Percentiles rank a stretch among this genome's conserved stretches.
These are phyloP conservation scores for Yamadazyma taylorii DNA, from an alignment of 1,139 yeast species.

Conservation along the genomic window DNA sequence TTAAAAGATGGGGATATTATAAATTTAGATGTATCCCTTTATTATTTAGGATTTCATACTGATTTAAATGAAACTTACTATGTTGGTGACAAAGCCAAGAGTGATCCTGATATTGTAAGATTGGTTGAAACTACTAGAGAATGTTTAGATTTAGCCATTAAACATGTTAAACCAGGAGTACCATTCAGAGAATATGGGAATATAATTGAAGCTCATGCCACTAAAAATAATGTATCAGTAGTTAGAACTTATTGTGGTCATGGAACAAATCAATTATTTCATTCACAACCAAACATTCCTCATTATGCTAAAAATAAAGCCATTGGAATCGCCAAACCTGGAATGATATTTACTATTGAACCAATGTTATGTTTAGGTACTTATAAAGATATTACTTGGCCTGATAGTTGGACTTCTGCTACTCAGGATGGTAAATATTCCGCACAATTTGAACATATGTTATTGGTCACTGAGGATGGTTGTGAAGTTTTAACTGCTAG, in stretches of 20 bases:
- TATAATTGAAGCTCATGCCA: conserved; percentile 85
- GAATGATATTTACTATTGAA: conserved; percentile 96
- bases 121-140: conserved; percentile 95
- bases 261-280: conserved; percentile 87
- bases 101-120: conserved; percentile 73
- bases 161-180: conserved; percentile 85
- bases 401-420: conserved; percentile 95
- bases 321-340: conserved; percentile 90
- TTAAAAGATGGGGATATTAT: conserved; percentile 93
- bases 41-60: conserved; percentile 85
- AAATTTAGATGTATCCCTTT: conserved; percentile 85
- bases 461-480: conserved; percentile 91
- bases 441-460: conserved; percentile 95
- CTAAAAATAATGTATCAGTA: conserved; percentile 75
- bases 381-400: conserved; percentile 85
- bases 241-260: conserved; percentile 94
- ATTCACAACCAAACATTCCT: conserved; percentile 90
- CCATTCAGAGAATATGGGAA: conserved; percentile 88
- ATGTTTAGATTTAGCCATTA: conserved; percentile 80
- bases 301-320: conserved; percentile 95
- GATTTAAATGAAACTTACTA: conserved; percentile 97
- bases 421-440: conserved; percentile 85
- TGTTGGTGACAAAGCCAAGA: conserved; percentile 86
- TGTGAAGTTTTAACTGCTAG: conserved; percentile 90
- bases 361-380: conserved; percentile 96